phyloP scores from a whole-genome alignment of 2,329 filamentous ascomycete genomes.

The Aspergillus nomiae region DNA sequence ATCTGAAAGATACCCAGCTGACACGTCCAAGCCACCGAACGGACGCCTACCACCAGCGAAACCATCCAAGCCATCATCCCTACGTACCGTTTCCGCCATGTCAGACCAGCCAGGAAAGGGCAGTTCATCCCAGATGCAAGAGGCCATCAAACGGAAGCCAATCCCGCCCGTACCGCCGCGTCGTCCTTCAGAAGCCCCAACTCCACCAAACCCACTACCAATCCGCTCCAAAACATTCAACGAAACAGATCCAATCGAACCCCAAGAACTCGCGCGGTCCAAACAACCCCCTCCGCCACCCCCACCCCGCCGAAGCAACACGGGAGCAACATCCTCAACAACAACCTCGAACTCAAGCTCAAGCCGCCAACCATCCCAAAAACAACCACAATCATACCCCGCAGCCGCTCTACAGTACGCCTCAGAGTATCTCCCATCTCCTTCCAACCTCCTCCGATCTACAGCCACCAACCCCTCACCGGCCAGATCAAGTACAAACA shows the following conservation, averaged over 20 bases:
- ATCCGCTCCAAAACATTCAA: constrained; percentile 23
- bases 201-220: constrained; percentile 27
- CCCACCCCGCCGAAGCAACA: constrained; percentile 36
- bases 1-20: constrained; percentile 13
- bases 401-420: constrained; percentile 33
- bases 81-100: constrained; percentile 38
- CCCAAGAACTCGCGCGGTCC: constrained; percentile 17
- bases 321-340: constrained; percentile 22
- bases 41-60: constrained; percentile 40
- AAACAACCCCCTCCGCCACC: constrained; percentile 33
- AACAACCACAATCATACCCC: constrained; percentile 26
- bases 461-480: constrained; percentile 27
- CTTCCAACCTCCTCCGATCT: constrained; percentile 20
- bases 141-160: constrained; percentile 35
- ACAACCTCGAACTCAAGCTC: constrained; percentile 13
- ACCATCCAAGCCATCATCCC: constrained; percentile 47
- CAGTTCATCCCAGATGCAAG: constrained; percentile 16
- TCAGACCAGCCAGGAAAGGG: constrained; percentile 18
- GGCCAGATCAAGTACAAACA: constrained; percentile 18
- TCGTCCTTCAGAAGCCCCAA: constrained; percentile 20
- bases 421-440: constrained; percentile 29
- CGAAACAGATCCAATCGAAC: not conserved
- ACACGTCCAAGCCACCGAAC: constrained; percentile 20
- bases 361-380: constrained; percentile 21
- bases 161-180: constrained; percentile 42